Evolutionary conservation across 2,329 filamentous ascomycete species (phyloP).

Genomic region (Arthrobotrys entomopaga): DNA sequence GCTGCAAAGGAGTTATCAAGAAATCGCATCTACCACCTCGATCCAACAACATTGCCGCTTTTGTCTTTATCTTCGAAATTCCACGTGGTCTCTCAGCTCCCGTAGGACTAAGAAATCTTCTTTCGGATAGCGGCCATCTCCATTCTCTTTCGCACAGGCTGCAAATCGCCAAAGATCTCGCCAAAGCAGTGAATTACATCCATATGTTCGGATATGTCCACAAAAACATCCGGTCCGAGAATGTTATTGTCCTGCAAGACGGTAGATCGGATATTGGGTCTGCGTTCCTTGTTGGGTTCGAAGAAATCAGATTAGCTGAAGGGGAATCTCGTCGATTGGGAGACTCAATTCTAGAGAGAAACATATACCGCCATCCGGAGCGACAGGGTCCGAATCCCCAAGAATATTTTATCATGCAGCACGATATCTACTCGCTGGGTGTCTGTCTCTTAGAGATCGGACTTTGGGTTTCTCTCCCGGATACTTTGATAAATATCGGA

Average conservation of each 20-base stretch:
- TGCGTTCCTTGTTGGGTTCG: constrained; percentile 65
- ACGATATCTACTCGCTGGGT: constrained; percentile 70
- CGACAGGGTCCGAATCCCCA: constrained; percentile 64
- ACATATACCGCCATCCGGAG: constrained; percentile 67
- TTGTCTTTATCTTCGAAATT: constrained; percentile 37
- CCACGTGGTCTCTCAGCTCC: constrained; percentile 49
- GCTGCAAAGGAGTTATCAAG: constrained; percentile 56
- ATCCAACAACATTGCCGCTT: constrained; percentile 1
- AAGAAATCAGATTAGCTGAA: constrained; percentile 62
- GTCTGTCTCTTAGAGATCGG: constrained; percentile 68
- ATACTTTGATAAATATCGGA: constrained; percentile 11
- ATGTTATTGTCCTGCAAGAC: constrained; percentile 60
- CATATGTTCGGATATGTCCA: constrained; percentile 64
- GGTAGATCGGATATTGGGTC: constrained; percentile 56
- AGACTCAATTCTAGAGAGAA: constrained; percentile 63
- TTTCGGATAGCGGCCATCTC: constrained; percentile 10
- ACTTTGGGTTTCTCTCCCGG: constrained; percentile 61
- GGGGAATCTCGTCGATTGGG: constrained; percentile 58
- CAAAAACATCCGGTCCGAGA: constrained; percentile 65
- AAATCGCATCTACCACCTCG: constrained; percentile 17
- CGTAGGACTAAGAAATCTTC: constrained; percentile 9
- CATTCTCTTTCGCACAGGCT: constrained; percentile 60
- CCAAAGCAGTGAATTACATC: constrained; percentile 61
- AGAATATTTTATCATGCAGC: constrained; percentile 66
- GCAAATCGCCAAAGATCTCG: constrained; percentile 60